Evolutionary conservation across 352 stramenopile species (phyloP), one percentile per base, ranked within the genome.

Genomic region (Stramenopiles sp.): DNA sequence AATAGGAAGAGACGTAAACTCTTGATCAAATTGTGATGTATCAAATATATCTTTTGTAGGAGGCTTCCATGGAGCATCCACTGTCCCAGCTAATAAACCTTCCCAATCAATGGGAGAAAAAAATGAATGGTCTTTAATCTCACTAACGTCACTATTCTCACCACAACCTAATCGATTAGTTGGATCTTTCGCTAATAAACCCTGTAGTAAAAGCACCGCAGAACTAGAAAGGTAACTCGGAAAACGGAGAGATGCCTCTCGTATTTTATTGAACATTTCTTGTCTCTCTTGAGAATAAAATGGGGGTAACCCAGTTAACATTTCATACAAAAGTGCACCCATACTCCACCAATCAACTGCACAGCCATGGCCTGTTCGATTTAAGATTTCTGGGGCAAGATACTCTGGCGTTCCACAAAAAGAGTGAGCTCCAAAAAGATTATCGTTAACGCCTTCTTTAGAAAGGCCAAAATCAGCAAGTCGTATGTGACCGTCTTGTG

Each of bases 291-390:
- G 68, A 56, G 88, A 72, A 43, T 74, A 80, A 50, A 88, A 92
- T 7, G 77, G 77, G n/a, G 77, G 77, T 53, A 90, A 74, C 6
- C 77, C 77, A 17, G 73, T 74, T 2, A 92, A 68, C 78, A 93
- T 93, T 61, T 93, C 76, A 48, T 83, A 92, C n/a, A 91, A 66
- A 38, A 93, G 55, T 38, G 90, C 87, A 34, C 77, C 78, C 26
- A 93, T 54, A 10, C 75, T 88, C 78, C 78, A 93, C 76, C 73
- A 92, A 49, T 90, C 74, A 8, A 87, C 72, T 12, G 69, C 76
- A 20, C 58, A 60, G 28, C 60, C 19, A 23, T 45, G 26, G 17
- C 35, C 41, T 5, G 4, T 23, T 5, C 68, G 48, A 6, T 55
- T 50, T 5, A 75, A 48, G 2, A 75, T 57, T 44, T 75, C 64